Evolutionary conservation across 129 eudicot genomes (phyloP), one percentile per base, ranked within the genome.

Genomic region (Smallanthus sonchifolius): DNA sequence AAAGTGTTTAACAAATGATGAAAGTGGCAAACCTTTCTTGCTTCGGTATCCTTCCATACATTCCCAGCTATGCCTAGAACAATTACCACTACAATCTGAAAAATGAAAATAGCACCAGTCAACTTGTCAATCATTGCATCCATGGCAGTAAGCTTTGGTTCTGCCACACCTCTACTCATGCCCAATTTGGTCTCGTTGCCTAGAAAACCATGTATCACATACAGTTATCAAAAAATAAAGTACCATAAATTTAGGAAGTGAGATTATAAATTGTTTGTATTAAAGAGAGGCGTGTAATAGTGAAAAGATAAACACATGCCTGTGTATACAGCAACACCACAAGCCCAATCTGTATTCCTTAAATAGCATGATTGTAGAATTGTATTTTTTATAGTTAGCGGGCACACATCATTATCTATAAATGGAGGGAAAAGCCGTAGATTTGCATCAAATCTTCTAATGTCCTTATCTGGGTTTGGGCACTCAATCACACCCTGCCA

Each of bases 121-220:
- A 94, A 82, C 86, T 91, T 94, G 88, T 94, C 99, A 81, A 91
- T 94, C 99, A 94, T 94, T n/a, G 97, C 97, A 85, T 94, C 99
- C 83, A 94, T 81, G 43, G 99, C 99, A 38, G 99, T 94, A 76
- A 94, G 92, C 88, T 94, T 94, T n/a, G 96, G 99, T 81, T 94
- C 97, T 66, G 99, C 88, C 75, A 94, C 85, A 49, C 99, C 97
- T 77, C 99, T 87, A 82, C 97, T 83, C 99, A 94, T 94, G 32
- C 99, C 99, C 85, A 94, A 78, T 82, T 94, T 94, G 55, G 97
- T 94, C 83, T 94, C 93, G 75, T 94, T 94, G 77, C 99, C 99
- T 94, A 83, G 32, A 73, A 75, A 36, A 59, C 57, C 69, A 69
- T 32, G 54, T 65, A 56, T 43, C 68, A 56, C 16, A 13, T 67